Percentiles rank a stretch among this genome's conserved stretches.
Evolutionary conservation across 2,329 filamentous ascomycete genomes (phyloP).

Genomic region (Verticillium albo-atrum): DNA sequence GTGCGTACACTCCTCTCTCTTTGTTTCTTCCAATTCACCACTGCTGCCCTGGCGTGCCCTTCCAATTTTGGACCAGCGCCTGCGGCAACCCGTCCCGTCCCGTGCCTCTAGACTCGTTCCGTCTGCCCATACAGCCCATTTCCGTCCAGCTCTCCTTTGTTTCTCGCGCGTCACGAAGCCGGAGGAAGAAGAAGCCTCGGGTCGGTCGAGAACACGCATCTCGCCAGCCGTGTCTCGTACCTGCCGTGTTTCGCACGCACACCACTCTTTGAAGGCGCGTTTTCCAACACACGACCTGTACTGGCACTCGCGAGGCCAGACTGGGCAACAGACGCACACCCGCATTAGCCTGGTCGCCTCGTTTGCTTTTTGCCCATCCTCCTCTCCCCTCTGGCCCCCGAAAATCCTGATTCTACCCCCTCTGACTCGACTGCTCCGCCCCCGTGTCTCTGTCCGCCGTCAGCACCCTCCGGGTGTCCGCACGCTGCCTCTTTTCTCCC

Average conservation of each 20-base stretch:
- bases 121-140: background rate
- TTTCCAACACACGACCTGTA: background rate
- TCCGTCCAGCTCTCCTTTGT: background rate
- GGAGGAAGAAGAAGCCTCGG: background rate
- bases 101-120: background rate
- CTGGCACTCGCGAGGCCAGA: background rate
- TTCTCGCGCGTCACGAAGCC: background rate
- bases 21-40: constrained; percentile 6
- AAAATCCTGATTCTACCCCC: background rate
- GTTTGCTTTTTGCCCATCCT: background rate
- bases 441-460: background rate
- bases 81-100: background rate
- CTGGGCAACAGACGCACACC: too few species aligned
- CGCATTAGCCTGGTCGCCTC: too few species aligned
- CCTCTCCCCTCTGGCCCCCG: too few species aligned
- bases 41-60: background rate
- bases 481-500: too few species aligned
- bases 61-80: background rate
- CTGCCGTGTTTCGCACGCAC: constrained; percentile 1
- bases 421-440: background rate
- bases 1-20: constrained; percentile 32
- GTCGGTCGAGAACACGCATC: background rate
- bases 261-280: background rate
- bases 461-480: background rate
- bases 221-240: background rate